A percentile compares a stretch with the other conserved stretches of the same genome.
phyloP scores from a whole-genome alignment of 176 grass and related monocot genomes.

The Carex cristatella region DNA sequence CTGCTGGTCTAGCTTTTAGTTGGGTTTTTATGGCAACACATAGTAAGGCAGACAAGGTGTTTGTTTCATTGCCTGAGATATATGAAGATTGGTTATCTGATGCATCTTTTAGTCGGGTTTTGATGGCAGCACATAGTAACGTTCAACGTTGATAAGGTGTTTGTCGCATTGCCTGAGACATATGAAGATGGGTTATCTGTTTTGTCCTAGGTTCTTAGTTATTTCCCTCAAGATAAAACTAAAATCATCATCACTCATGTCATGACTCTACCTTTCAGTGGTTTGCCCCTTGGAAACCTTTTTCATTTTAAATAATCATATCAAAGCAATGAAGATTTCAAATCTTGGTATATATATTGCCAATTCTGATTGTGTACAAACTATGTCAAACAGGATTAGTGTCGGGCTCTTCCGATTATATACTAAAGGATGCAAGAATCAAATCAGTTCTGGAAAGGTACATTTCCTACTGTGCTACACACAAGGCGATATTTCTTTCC shows the following conservation, averaged over 20 bases:
- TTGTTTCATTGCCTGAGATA: too few species aligned
- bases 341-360: background rate
- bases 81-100: too few species aligned
- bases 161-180: conserved; percentile 50
- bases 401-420: too few species aligned
- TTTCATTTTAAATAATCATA: background rate
- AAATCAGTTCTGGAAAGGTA: too few species aligned
- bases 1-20: too few species aligned
- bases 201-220: conserved; percentile 48
- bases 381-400: conserved; percentile 3
- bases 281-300: background rate
- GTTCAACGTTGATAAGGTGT: conserved; percentile 30
- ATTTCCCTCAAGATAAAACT: conserved; percentile 5
- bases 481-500: too few species aligned
- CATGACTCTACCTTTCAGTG: conserved; percentile 37
- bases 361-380: background rate
- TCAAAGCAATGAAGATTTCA: background rate
- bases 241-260: conserved; percentile 50
- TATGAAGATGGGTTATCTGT: conserved; percentile 40
- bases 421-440: too few species aligned
- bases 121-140: background rate
- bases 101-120: background rate
- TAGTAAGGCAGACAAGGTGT: too few species aligned
- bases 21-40: too few species aligned
- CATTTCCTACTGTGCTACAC: too few species aligned